A percentile compares a stretch with the other conserved stretches of the same genome.
Evolutionary conservation across 1,139 yeast genomes (phyloP).

Genomic region (Saccharomyces pastorianus): DNA sequence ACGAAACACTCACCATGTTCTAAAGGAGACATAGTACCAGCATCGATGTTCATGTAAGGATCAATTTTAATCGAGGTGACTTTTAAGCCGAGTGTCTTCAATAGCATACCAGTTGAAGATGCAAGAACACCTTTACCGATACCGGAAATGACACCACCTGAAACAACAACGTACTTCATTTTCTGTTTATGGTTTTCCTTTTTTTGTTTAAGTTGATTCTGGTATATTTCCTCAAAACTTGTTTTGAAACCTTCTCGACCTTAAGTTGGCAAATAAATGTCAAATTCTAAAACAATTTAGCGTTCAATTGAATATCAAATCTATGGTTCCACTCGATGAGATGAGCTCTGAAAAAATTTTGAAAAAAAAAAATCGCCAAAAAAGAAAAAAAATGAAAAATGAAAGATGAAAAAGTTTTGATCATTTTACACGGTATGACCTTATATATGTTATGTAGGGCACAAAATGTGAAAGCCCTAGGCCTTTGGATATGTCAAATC

Average conservation of each 20-base stretch:
- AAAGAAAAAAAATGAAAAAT: too few relatives aligned
- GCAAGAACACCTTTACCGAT: conserved; percentile 96
- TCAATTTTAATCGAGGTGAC: conserved; percentile 97
- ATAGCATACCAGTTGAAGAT: conserved; percentile 88
- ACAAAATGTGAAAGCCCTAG: background rate
- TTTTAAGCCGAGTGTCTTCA: conserved; percentile 88
- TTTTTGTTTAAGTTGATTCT: background rate
- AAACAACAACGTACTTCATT: conserved; percentile 98
- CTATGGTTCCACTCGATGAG: background rate
- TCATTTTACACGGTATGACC: too few relatives aligned
- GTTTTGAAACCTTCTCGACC: background rate
- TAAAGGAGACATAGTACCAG: conserved; percentile 98
- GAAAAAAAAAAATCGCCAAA: background rate
- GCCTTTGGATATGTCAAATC: background rate
- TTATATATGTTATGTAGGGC: too few relatives aligned
- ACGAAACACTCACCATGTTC: conserved; percentile 99
- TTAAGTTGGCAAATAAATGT: background rate
- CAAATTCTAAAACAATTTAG: background rate
- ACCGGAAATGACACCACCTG: conserved; percentile 98
- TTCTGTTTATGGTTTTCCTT: background rate
- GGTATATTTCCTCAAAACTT: too few relatives aligned
- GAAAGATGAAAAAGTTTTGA: background rate
- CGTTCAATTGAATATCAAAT: background rate
- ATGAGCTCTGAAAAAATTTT: background rate
- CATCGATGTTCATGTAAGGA: conserved; percentile 98